Evolutionary conservation across 2,329 filamentous ascomycete genomes (phyloP), one percentile per base, ranked within the genome.

Genomic region (Fonsecaea pugnacius): DNA sequence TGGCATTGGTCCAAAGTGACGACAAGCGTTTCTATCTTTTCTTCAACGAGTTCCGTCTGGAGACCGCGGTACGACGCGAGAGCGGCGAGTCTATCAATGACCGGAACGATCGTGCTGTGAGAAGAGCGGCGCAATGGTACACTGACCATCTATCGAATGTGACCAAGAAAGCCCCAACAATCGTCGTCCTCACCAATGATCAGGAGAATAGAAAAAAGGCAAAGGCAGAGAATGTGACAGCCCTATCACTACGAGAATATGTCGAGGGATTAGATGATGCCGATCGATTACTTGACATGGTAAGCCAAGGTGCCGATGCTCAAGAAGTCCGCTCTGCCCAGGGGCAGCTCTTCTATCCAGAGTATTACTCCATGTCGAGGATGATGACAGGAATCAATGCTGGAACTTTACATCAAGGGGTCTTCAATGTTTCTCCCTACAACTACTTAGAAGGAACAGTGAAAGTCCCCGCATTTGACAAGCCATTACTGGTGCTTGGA

Each of bases 11-110:
- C 43, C 96, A 94, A 78, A 96, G 94, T 73, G 92, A 96, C 72
- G 92, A 96, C 70, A 99, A 99, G 82, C 88, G 94, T 60, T 98
- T 96, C 76, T 97, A 98, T 74, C 91, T 99, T 58, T 99, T 99
- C 77, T 98, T 98, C 85, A 99, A 99, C 76, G 95, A 99, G 73
- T 99, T 99, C 75, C 87, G 94, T 58, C 82, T 93, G 43, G 96
- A 99, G 77, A 99, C 95, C 0, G 91, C 96, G 73, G 86, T 97
- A 54, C 80, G 85, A 32, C 85, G 95, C 67, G 85, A 88, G 21
- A 77, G 84, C 5, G 89, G 91, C 40, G 95, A 99, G 80, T 90
- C 87, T 2, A 95, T 99, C 78, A 99, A 99, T 75, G 95, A 99
- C 76, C 86, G 95, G 60, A 99, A 99, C 74, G 96, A 99, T 76